phyloP scores from a whole-genome alignment of 306 rosid species.

The Cucurbita moschata region DNA sequence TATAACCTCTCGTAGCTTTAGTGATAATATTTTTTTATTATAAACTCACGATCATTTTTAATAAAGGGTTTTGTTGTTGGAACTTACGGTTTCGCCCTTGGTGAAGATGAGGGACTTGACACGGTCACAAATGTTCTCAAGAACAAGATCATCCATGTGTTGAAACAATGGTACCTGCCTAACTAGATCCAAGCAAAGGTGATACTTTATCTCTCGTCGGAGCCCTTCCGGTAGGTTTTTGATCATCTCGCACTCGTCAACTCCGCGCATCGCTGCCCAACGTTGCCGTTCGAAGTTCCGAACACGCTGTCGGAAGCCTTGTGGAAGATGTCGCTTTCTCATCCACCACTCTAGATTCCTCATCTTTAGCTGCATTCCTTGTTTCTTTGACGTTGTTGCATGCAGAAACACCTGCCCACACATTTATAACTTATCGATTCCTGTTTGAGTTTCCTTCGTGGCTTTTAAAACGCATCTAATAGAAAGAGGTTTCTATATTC shows the following conservation, averaged over 20 bases:
- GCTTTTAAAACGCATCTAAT: no score
- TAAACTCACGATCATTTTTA: no score
- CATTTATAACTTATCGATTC: no score
- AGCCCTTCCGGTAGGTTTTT: conserved; percentile 79
- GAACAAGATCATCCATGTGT: conserved; percentile 82
- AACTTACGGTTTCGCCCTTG: conserved; percentile 80
- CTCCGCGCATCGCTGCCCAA: conserved; percentile 91
- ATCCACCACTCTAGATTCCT: conserved; percentile 97
- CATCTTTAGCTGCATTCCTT: conserved; percentile 80
- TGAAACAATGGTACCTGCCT: conserved; percentile 87
- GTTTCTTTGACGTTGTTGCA: conserved; percentile 89
- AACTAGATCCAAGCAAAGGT: conserved; percentile 80
- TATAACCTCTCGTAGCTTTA: no score
- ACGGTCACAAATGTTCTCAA: conserved; percentile 87
- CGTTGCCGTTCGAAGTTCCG: conserved; percentile 72
- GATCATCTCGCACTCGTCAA: conserved; percentile 71
- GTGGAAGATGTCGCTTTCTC: conserved; percentile 70
- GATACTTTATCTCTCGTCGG: conserved; percentile 80
- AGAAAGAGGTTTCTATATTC: no score
- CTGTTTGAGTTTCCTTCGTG: no score
- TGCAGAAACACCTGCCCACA: conserved; percentile 60
- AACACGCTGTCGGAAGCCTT: conserved; percentile 59
- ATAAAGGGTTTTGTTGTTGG: not conserved
- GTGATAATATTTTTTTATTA: no score
- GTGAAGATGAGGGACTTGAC: conserved; percentile 88